phyloP scores from a whole-genome alignment of 805 yeast species.

The Saturnispora zaruensis region DNA sequence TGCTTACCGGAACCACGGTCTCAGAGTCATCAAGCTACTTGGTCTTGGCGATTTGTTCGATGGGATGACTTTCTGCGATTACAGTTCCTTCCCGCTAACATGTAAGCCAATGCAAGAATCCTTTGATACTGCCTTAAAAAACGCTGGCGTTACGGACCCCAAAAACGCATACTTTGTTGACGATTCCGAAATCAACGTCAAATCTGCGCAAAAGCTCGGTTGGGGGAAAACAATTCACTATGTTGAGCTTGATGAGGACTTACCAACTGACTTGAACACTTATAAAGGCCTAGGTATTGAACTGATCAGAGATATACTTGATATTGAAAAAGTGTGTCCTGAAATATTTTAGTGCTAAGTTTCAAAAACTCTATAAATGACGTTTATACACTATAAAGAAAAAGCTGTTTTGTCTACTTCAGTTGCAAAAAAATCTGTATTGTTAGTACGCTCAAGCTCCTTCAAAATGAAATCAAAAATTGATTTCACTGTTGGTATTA shows the following conservation, averaged over 20 bases:
- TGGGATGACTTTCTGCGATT: conserved; percentile 91
- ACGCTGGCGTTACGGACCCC: conserved; percentile 49
- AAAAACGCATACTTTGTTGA: conserved; percentile 67
- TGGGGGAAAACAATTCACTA: conserved; percentile 66
- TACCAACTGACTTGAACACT: conserved; percentile 30
- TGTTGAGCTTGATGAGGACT: conserved; percentile 60
- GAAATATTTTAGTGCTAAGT: conserved; percentile 34
- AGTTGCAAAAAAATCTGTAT: conserved; percentile 8
- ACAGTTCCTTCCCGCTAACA: conserved; percentile 54
- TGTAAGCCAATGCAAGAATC: conserved; percentile 84
- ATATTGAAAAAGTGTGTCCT: conserved; percentile 42
- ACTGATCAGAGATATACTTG: conserved; percentile 51
- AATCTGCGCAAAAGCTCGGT: conserved; percentile 63
- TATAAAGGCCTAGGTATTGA: conserved; percentile 33
- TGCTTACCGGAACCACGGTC: conserved; percentile 87
- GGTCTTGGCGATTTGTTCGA: conserved; percentile 93
- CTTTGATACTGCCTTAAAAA: conserved; percentile 54
- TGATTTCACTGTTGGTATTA: conserved; percentile 9
- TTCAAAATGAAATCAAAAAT: conserved; percentile 12
- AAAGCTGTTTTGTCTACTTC: too few species aligned
- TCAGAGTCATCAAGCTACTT: conserved; percentile 65
- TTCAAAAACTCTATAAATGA: background rate
- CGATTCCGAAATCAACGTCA: conserved; percentile 74
- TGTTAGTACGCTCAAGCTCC: conserved; percentile 1
- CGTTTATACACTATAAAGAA: too few species aligned